These are phyloP conservation scores for Laetiporus sulphureus DNA, from an alignment of 1,284 basidiomycete species.

Conservation along the genomic window DNA sequence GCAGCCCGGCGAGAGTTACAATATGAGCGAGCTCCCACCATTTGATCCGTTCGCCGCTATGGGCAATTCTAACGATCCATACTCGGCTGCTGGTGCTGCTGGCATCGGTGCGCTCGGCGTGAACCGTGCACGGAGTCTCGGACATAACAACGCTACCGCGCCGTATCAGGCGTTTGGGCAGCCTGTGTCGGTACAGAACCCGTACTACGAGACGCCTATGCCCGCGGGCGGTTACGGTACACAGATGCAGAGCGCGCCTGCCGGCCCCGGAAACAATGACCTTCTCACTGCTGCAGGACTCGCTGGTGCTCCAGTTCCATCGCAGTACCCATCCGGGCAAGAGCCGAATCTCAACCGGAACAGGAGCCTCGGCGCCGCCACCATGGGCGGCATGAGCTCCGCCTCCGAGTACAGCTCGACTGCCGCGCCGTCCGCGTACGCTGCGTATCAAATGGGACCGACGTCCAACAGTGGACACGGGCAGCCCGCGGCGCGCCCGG, in stretches of 20 bases:
- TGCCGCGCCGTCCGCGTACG: too few species aligned
- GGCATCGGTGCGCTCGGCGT: slow-evolving; percentile 25
- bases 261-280: slow-evolving; percentile 12
- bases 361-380: slow-evolving; percentile 23
- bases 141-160: slow-evolving; percentile 13
- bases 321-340: slow-evolving; percentile 20
- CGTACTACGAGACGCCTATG: slow-evolving; percentile 13
- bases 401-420: slow-evolving; percentile 13
- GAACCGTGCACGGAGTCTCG: slow-evolving; percentile 21
- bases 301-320: slow-evolving; percentile 32
- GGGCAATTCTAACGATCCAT: slow-evolving; percentile 16
- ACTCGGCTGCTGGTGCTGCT: slow-evolving; percentile 16
- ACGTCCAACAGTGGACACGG: too few species aligned
- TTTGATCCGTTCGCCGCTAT: slow-evolving; percentile 29
- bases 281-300: slow-evolving; percentile 21
- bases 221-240: slow-evolving; percentile 4
- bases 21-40: slow-evolving; percentile 42
- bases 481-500: slow-evolving; percentile 11
- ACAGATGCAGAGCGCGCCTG: slow-evolving; percentile 9
- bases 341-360: slow-evolving; percentile 20
- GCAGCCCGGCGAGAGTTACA: slow-evolving; percentile 34
- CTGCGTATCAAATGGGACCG: too few species aligned
- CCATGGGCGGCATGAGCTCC: slow-evolving; percentile 12
- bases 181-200: slow-evolving; percentile 10
- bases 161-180: slow-evolving; percentile 30